Evolutionary conservation across 2,329 filamentous ascomycete genomes (phyloP).

Genomic region (Talaromyces sp.): DNA sequence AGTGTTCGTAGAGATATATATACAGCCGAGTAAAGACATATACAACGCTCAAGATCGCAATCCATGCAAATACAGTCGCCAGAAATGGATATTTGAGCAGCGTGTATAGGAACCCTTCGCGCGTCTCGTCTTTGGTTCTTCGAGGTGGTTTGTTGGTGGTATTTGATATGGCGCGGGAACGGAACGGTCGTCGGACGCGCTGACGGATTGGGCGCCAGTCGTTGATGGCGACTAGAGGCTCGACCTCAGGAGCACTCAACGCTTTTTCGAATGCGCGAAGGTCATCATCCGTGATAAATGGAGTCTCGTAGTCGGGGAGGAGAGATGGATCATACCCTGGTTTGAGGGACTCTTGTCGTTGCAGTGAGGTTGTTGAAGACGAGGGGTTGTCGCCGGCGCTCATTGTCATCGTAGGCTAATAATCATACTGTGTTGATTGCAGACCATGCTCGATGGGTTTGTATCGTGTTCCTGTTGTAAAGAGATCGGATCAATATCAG

Average conservation of each 20-base stretch:
- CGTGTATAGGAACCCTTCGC: slow-evolving; percentile 87
- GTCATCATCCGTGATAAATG: slow-evolving; percentile 72
- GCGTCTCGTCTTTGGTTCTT: slow-evolving; percentile 80
- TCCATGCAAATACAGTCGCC: slow-evolving; percentile 74
- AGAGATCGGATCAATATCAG: background rate
- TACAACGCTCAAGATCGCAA: slow-evolving; percentile 65
- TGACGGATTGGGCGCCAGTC: slow-evolving; percentile 92
- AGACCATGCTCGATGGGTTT: background rate
- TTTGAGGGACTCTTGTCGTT: slow-evolving; percentile 32
- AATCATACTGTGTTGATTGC: slow-evolving; percentile 6
- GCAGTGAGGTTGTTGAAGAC: background rate
- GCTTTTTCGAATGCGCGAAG: slow-evolving; percentile 76
- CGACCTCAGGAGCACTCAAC: slow-evolving; percentile 73
- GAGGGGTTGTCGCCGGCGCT: slow-evolving; percentile 26
- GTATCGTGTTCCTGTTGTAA: background rate
- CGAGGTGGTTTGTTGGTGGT: slow-evolving; percentile 18
- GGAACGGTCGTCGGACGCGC: slow-evolving; percentile 53
- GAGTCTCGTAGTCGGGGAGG: slow-evolving; percentile 74
- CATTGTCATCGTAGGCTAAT: slow-evolving; percentile 24
- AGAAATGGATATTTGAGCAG: slow-evolving; percentile 91
- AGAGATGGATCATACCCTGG: slow-evolving; percentile 61
- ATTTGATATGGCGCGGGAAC: slow-evolving; percentile 38
- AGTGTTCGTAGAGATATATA: slow-evolving; percentile 88
- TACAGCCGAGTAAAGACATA: slow-evolving; percentile 84
- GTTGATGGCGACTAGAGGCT: slow-evolving; percentile 80